A percentile compares a stretch with the other conserved stretches of the same genome.
Evolutionary conservation across 768 basidiomycete species (phyloP).

Genomic region (Royoungia palumana): DNA sequence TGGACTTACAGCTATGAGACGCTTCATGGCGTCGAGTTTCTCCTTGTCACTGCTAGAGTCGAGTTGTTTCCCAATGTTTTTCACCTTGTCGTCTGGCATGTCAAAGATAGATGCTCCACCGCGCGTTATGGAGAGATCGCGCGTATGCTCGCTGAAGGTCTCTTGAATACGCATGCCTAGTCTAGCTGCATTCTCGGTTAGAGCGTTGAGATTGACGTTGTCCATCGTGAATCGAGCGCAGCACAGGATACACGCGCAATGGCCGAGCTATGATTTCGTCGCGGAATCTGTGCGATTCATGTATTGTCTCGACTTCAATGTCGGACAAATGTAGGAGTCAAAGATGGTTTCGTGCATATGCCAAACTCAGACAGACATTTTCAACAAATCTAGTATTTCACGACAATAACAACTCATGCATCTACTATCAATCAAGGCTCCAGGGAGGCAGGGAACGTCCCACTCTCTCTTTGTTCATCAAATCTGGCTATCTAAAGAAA

Average conservation of each 20-base stretch:
- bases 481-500: slow-evolving; percentile 69
- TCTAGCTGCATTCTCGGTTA: slow-evolving; percentile 81
- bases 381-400: slow-evolving; percentile 15
- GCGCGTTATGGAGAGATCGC: slow-evolving; percentile 62
- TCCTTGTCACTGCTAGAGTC: slow-evolving; percentile 88
- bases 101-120: slow-evolving; percentile 60
- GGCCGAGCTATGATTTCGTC: neutral
- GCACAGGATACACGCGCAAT: neutral
- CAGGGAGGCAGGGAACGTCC: slow-evolving; percentile 88
- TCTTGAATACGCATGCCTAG: slow-evolving; percentile 83
- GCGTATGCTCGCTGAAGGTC: slow-evolving; percentile 75
- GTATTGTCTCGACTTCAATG: neutral
- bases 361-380: slow-evolving; percentile 1
- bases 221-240: slow-evolving; percentile 24
- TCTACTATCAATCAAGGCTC: slow-evolving; percentile 62
- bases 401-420: neutral
- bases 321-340: neutral
- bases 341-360: neutral
- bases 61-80: slow-evolving; percentile 81
- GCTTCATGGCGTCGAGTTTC: slow-evolving; percentile 92
- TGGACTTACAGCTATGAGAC: slow-evolving; percentile 80
- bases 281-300: slow-evolving; percentile 5
- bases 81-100: slow-evolving; percentile 72
- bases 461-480: slow-evolving; percentile 93
- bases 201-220: slow-evolving; percentile 33